A percentile compares a stretch with the other conserved stretches of the same genome.
phyloP scores from a whole-genome alignment of 2,329 filamentous ascomycete species.

The Fusarium subglutinans region DNA sequence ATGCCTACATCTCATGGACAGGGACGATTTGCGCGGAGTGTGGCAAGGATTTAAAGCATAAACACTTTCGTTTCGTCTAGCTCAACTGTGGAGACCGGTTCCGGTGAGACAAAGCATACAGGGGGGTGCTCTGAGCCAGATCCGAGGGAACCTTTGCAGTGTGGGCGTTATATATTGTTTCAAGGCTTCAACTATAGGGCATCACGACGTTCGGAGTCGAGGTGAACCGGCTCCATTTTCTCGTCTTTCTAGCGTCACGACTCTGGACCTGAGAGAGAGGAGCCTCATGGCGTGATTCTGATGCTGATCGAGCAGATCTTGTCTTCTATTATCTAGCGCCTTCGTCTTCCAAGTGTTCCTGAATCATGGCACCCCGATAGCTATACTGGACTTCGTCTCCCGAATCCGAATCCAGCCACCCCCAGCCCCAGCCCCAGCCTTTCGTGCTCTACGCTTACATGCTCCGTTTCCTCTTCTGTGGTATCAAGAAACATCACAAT shows the following conservation, averaged over 20 bases:
- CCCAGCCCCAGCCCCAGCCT: neutral
- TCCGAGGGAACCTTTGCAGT: constrained; percentile 32
- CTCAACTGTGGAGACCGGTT: constrained; percentile 34
- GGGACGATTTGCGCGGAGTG: constrained; percentile 21
- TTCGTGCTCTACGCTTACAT: constrained; percentile 8
- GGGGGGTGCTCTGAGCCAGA: constrained; percentile 23
- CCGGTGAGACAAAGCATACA: constrained; percentile 36
- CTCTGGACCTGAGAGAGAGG: constrained; percentile 19
- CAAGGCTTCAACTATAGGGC: constrained; percentile 34
- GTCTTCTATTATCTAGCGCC: constrained; percentile 32
- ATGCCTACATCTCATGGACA: constrained; percentile 15
- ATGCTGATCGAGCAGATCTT: constrained; percentile 36
- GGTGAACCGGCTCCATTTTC: constrained; percentile 23
- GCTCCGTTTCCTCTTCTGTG: neutral
- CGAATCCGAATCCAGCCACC: neutral
- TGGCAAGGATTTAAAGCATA: constrained; percentile 29
- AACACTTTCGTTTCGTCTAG: constrained; percentile 33
- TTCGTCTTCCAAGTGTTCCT: constrained; percentile 20
- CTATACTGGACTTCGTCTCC: neutral
- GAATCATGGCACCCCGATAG: constrained; percentile 15
- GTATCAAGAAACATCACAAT: constrained; percentile 6
- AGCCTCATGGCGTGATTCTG: constrained; percentile 37
- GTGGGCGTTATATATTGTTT: constrained; percentile 26
- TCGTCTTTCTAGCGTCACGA: constrained; percentile 18
- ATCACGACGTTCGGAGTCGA: neutral